A percentile compares a stretch with the other conserved stretches of the same genome.
phyloP scores from a whole-genome alignment of 495 filamentous ascomycete species.

The Xylaria venustula region DNA sequence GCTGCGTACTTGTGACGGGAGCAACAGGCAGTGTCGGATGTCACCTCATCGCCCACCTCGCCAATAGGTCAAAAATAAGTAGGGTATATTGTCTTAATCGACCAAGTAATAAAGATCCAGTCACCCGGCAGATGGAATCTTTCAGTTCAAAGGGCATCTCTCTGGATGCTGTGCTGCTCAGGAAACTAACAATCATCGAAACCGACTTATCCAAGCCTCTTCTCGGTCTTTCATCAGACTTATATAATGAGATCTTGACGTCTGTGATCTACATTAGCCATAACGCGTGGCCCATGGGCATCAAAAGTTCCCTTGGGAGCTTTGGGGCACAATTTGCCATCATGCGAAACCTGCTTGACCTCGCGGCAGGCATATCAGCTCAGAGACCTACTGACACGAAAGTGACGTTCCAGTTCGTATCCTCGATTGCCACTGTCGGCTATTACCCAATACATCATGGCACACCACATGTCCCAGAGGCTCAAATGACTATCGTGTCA shows the following conservation, averaged over 20 bases:
- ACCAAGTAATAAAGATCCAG: neutral
- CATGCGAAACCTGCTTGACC: slow-evolving; percentile 40
- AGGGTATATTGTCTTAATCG: slow-evolving; percentile 50
- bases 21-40: slow-evolving; percentile 47
- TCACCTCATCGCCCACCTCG: slow-evolving; percentile 40
- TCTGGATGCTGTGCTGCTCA: slow-evolving; percentile 18
- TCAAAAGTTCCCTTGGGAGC: slow-evolving; percentile 31
- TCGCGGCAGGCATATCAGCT: slow-evolving; percentile 32
- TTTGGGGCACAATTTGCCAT: slow-evolving; percentile 48
- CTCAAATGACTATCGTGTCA: neutral
- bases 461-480: neutral
- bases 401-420: slow-evolving; percentile 44
- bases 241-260: slow-evolving; percentile 33
- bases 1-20: slow-evolving; percentile 34
- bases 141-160: slow-evolving; percentile 30
- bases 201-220: slow-evolving; percentile 40
- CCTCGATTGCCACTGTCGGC: slow-evolving; percentile 48
- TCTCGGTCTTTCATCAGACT: slow-evolving; percentile 45
- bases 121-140: slow-evolving; percentile 35
- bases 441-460: slow-evolving; percentile 28
- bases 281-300: slow-evolving; percentile 53
- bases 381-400: too few relatives aligned
- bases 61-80: slow-evolving; percentile 28
- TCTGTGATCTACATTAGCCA: slow-evolving; percentile 52
- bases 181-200: slow-evolving; percentile 45